These are phyloP conservation scores for Mrakia blollopis DNA, from an alignment of 768 basidiomycete genomes.

Conservation along the genomic window DNA sequence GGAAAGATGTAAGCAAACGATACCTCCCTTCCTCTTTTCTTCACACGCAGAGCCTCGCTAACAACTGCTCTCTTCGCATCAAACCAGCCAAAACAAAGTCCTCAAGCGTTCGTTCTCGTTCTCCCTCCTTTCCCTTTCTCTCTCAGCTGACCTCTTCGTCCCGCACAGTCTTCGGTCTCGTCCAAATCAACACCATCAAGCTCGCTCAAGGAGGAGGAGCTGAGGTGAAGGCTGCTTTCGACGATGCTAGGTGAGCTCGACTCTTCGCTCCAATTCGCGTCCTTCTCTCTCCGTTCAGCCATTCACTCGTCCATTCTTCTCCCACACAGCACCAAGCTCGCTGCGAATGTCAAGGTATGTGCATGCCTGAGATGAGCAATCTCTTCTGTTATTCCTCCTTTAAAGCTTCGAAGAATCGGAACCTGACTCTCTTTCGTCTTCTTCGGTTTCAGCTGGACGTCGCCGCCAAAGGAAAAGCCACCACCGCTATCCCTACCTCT, in stretches of 20 bases:
- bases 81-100: constrained; percentile 7
- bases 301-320: background rate
- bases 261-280: background rate
- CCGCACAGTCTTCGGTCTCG: background rate
- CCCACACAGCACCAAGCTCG: background rate
- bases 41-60: background rate
- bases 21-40: background rate
- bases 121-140: background rate
- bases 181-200: constrained; percentile 9
- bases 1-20: constrained; percentile 6
- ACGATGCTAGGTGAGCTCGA: background rate
- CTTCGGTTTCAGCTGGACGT: background rate
- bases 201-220: constrained; percentile 2
- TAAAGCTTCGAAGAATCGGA: no score
- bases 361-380: no score
- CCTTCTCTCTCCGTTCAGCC: no score
- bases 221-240: background rate
- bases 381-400: no score
- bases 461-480: background rate
- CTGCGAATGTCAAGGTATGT: background rate
- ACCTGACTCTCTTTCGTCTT: background rate
- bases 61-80: background rate
- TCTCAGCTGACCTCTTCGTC: background rate
- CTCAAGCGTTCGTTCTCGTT: constrained; percentile 5
- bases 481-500: background rate